A percentile compares a stretch with the other conserved stretches of the same genome.
These are phyloP conservation scores for Clonostachys rosea DNA, from an alignment of 2,329 filamentous ascomycete species.

Conservation along the genomic window DNA sequence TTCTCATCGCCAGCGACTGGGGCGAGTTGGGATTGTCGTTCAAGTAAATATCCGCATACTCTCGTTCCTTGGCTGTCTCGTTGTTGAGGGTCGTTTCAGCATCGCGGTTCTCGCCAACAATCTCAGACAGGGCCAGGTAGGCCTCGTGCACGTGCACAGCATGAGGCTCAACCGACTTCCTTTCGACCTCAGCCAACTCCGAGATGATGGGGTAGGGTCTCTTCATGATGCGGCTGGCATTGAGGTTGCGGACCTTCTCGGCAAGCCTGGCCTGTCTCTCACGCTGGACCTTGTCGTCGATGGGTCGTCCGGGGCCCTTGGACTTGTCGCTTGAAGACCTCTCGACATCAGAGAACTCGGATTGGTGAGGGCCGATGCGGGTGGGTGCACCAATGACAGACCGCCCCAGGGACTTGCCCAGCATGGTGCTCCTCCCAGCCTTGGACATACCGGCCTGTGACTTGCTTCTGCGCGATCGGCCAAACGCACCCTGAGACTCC, in stretches of 20 bases:
- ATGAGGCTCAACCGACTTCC: constrained; percentile 64
- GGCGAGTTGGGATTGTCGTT: constrained; percentile 66
- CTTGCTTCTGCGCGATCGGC: constrained; percentile 51
- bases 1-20: constrained; percentile 64
- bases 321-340: constrained; percentile 55
- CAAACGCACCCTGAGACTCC: constrained; percentile 53
- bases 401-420: constrained; percentile 65
- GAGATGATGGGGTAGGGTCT: constrained; percentile 69
- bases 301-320: background rate
- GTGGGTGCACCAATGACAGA: constrained; percentile 84
- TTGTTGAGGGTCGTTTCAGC: constrained; percentile 54
- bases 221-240: constrained; percentile 63
- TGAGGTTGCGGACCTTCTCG: constrained; percentile 74
- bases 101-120: constrained; percentile 67
- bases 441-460: constrained; percentile 44
- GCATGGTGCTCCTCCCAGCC: constrained; percentile 41
- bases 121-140: constrained; percentile 75
- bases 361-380: constrained; percentile 58
- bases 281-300: constrained; percentile 69
- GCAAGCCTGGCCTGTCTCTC: constrained; percentile 83
- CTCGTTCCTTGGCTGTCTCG: constrained; percentile 67
- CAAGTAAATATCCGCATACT: constrained; percentile 73
- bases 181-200: constrained; percentile 72
- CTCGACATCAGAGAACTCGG: constrained; percentile 66
- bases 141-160: constrained; percentile 74